phyloP scores from a whole-genome alignment of 2,329 filamentous ascomycete genomes.

The Colletotrichum trifolii region DNA sequence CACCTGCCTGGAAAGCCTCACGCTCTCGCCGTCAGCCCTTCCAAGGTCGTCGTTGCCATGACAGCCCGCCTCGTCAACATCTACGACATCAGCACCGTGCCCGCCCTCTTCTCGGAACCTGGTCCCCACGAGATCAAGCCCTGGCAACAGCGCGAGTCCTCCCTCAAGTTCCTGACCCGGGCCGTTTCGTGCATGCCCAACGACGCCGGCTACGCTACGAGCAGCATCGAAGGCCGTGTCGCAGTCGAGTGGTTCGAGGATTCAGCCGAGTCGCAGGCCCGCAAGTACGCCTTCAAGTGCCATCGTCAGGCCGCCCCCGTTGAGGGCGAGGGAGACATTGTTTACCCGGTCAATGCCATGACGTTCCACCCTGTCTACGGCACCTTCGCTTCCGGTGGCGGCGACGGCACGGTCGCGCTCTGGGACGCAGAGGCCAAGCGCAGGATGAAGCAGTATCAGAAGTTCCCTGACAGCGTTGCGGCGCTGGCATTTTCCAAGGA shows the following conservation, averaged over 20 bases:
- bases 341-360: conserved; percentile 91
- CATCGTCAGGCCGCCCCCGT: conserved; percentile 80
- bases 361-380: conserved; percentile 86
- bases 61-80: conserved; percentile 92
- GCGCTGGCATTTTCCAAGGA: conserved; percentile 81
- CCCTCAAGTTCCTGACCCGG: conserved; percentile 94
- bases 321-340: conserved; percentile 77
- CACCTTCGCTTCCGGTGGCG: conserved; percentile 90
- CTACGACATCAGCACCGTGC: conserved; percentile 83
- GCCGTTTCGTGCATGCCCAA: conserved; percentile 97
- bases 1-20: conserved; percentile 88
- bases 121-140: conserved; percentile 70
- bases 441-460: conserved; percentile 88
- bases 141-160: conserved; percentile 94
- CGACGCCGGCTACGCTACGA: conserved; percentile 91
- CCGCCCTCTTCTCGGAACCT: conserved; percentile 63
- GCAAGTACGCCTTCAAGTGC: conserved; percentile 99
- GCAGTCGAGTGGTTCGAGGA: conserved; percentile 99
- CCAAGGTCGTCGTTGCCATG: conserved; percentile 96
- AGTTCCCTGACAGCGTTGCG: conserved; percentile 82
- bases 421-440: conserved; percentile 95
- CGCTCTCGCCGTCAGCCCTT: conserved; percentile 79
- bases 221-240: conserved; percentile 92
- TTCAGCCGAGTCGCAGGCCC: conserved; percentile 83
- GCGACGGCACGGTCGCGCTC: conserved; percentile 89